Conservation (phyloP, 495 filamentous ascomycete species). For the Aspergillus asperescens region DNA sequence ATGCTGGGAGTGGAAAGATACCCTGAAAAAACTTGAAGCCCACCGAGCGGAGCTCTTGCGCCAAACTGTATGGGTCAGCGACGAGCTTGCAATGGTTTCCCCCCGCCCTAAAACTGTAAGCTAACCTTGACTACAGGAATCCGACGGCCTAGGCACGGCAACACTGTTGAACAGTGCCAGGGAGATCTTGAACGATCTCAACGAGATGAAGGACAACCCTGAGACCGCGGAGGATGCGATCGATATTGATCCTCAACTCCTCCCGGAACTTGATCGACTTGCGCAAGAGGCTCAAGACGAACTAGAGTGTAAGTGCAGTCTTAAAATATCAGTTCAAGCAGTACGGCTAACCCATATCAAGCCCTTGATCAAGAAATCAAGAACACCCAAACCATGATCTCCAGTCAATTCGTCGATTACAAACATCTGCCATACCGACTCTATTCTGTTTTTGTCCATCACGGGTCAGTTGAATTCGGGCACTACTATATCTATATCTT, state of each 20-base stretch:
- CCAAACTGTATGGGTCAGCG: conserved; percentile 33
- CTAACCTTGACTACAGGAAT: conserved; percentile 23
- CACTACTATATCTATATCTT: conserved; percentile 98
- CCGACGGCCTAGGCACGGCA: conserved; percentile 30
- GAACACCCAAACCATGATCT: conserved; percentile 46
- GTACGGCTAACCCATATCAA: conserved; percentile 18
- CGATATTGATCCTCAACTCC: conserved; percentile 26
- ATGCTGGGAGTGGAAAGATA: conserved; percentile 68
- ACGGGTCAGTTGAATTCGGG: conserved; percentile 62
- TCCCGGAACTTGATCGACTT: conserved; percentile 29
- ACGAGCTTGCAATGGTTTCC: not conserved
- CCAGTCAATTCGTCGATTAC: conserved; percentile 55
- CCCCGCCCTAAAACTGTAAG: not conserved
- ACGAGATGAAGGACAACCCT: conserved; percentile 19
- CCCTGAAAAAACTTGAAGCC: conserved; percentile 51
- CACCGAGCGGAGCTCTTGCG: conserved; percentile 43
- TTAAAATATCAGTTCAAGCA: not conserved
- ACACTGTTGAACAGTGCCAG: conserved; percentile 29
- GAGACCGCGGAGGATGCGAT: conserved; percentile 25
- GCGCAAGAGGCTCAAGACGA: conserved; percentile 32
- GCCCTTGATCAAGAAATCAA: conserved; percentile 47
- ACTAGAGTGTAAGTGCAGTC: conserved; percentile 30
- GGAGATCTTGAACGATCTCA: conserved; percentile 29
- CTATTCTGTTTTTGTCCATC: conserved; percentile 88
- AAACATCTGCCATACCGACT: conserved; percentile 68